phyloP scores from a whole-genome alignment of 257 asterid species.

The Solanum sparsipilum region DNA sequence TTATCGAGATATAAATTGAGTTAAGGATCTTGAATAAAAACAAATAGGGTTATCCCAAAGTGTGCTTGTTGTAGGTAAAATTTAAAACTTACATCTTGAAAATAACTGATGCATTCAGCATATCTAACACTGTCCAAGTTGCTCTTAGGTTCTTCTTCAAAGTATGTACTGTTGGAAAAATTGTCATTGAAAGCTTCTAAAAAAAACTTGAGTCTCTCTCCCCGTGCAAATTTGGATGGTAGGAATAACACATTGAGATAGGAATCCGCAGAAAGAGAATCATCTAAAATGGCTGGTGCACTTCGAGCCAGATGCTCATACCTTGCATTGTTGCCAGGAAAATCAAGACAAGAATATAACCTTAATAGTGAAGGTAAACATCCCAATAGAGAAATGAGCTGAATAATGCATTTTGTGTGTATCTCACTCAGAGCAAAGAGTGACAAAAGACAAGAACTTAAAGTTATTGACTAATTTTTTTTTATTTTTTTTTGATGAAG shows the following conservation, averaged over 20 bases:
- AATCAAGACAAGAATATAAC: not conserved
- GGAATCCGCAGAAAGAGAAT: conserved; percentile 98
- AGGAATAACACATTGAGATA: conserved; percentile 88
- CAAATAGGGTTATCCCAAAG: not conserved
- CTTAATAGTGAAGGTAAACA: not conserved
- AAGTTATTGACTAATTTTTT: not conserved
- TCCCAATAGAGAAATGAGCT: not conserved
- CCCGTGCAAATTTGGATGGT: conserved; percentile 95
- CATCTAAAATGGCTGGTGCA: conserved; percentile 92
- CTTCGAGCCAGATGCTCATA: conserved; percentile 91
- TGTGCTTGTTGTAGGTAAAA: not conserved
- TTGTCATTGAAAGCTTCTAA: conserved; percentile 51
- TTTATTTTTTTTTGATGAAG: not conserved
- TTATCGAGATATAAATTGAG: not conserved
- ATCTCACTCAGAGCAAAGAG: not conserved
- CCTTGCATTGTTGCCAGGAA: conserved; percentile 30
- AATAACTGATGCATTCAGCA: conserved; percentile 72
- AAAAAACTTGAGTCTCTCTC: conserved; percentile 80
- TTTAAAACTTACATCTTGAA: conserved; percentile 63
- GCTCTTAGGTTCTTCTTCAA: conserved; percentile 85
- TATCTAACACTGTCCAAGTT: conserved; percentile 85
- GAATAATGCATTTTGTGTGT: not conserved
- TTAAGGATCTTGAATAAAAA: not conserved
- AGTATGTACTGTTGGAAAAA: conserved; percentile 23
- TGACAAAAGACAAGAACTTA: not conserved